Base-by-base conservation (phyloP, 208 protist genomes). In the Balamuthia mandrillaris region DNA sequence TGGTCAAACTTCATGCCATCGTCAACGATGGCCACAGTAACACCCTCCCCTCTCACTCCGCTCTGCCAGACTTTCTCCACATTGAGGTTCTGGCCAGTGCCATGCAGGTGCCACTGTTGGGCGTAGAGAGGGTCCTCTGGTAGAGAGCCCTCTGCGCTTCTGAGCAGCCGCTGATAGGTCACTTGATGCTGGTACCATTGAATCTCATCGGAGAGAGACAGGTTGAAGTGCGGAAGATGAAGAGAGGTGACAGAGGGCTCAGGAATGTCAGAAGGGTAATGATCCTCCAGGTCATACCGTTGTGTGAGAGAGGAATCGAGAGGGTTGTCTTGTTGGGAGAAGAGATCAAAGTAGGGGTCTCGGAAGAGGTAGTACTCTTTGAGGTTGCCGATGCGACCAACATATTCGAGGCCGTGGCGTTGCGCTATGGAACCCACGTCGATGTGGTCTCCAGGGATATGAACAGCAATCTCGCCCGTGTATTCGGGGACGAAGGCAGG, bases 71-170 rank as follows among this genome's bases (percentile, higher is more conserved):
- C 9, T 41, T 45, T 63, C 49, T 81, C 74, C 7, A 81, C 52
- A 14, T 81, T 18, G 2, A 81, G 74, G 7, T 31, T 44, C 10
- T 42, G 42, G 2, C 21, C 21, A 10, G 56, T 44, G 2, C 74
- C 52, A 33, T 81, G 74, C 2, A 81, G 49, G 18, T 81, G 49
- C 74, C 74, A 81, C 29, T 81, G 74, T 7, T 24, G 21, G 5
- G 21, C 47, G 37, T 41, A 81, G 18, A 81, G 45, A 1, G 74
- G 74, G n/a, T 81, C 74, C 47, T n/a, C 49, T 24, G n/a, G 49
- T 24, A 56, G 18, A n/a, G 18, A 56, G 18, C 18, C 18, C 18
- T n/a, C n/a, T 56, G 18, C 49, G n/a, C n/a, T n/a, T 56, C 49
- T 56, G 18, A 24, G 18, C 18, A 24, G n/a, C 18, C 49, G 49